These are phyloP conservation scores for Elsinoe arachidis DNA, from an alignment of 2,329 filamentous ascomycete genomes.

Conservation along the genomic window DNA sequence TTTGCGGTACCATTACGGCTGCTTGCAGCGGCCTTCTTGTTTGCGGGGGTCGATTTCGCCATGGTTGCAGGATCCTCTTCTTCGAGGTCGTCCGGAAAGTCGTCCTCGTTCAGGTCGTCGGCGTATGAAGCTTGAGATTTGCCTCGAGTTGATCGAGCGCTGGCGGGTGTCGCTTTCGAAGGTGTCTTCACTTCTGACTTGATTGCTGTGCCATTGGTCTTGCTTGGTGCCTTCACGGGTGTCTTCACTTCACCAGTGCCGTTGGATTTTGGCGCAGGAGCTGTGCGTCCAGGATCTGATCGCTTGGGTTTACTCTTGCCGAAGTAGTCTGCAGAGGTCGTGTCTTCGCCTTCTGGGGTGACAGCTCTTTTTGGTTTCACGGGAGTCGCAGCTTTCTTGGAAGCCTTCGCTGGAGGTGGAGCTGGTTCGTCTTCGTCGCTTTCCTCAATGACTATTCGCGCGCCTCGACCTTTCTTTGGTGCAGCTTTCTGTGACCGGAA, in stretches of 20 bases:
- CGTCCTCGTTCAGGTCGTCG: conserved; percentile 25
- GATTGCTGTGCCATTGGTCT: conserved; percentile 23
- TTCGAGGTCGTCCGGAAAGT: conserved; percentile 32
- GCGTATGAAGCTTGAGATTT: conserved; percentile 37
- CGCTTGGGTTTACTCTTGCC: conserved; percentile 46
- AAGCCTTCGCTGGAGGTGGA: conserved; percentile 28
- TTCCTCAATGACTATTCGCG: conserved; percentile 65
- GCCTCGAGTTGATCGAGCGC: conserved; percentile 27
- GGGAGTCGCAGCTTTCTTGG: conserved; percentile 45
- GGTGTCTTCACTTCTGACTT: conserved; percentile 17
- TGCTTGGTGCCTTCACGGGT: conserved; percentile 27
- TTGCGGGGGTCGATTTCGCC: conserved; percentile 57
- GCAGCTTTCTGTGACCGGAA: conserved; percentile 21
- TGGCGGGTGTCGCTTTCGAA: conserved; percentile 28
- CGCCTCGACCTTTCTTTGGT: conserved; percentile 41
- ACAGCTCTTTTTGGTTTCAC: conserved; percentile 51
- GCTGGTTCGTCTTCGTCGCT: conserved; percentile 61
- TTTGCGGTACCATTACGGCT: conserved; percentile 23
- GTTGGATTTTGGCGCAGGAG: conserved; percentile 19
- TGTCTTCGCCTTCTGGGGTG: conserved; percentile 46
- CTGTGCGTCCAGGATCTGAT: conserved; percentile 30
- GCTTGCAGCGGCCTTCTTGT: conserved; percentile 26
- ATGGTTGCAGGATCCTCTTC: conserved; percentile 73
- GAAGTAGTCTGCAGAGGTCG: conserved; percentile 56
- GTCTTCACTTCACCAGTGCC: conserved; percentile 30